Evolutionary conservation across 306 rosid species (phyloP).

Genomic region (Cicer yamashitae): DNA sequence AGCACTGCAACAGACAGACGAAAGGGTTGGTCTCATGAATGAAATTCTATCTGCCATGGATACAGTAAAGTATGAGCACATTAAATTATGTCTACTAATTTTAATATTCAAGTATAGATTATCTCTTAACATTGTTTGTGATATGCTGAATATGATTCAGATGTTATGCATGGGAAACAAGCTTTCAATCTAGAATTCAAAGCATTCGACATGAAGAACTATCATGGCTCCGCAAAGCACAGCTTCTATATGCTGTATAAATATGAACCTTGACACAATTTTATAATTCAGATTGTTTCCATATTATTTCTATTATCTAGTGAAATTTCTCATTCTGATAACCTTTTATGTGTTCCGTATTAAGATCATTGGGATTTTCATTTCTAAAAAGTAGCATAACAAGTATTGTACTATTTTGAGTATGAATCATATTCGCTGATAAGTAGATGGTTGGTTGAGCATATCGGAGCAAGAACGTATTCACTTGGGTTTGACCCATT

Average conservation of each 20-base stretch:
- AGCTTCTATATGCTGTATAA: constrained; percentile 73
- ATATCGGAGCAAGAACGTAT: too few species aligned
- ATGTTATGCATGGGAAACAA: constrained; percentile 93
- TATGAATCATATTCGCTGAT: too few species aligned
- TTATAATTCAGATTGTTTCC: constrained; percentile 17
- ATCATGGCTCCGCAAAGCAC: constrained; percentile 73
- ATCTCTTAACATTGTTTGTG: constrained; percentile 27
- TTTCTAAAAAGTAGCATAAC: too few species aligned
- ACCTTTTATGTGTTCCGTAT: too few species aligned
- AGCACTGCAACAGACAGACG: constrained; percentile 77
- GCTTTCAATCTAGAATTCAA: constrained; percentile 77
- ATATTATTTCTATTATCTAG: not conserved
- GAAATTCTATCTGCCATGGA: constrained; percentile 94
- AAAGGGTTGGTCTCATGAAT: constrained; percentile 84
- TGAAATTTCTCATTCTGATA: not conserved
- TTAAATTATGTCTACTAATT: constrained; percentile 2
- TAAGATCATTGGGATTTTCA: too few species aligned
- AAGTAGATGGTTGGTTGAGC: too few species aligned
- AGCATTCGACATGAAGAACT: constrained; percentile 68
- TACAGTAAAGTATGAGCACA: constrained; percentile 72
- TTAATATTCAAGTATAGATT: not conserved
- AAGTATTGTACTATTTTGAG: too few species aligned
- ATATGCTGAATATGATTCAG: constrained; percentile 58
- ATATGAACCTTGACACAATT: constrained; percentile 46
- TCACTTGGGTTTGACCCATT: too few species aligned